A percentile compares a stretch with the other conserved stretches of the same genome.
Evolutionary conservation across 345 rosid species (phyloP).

Genomic region (Rhodamnia argentea): DNA sequence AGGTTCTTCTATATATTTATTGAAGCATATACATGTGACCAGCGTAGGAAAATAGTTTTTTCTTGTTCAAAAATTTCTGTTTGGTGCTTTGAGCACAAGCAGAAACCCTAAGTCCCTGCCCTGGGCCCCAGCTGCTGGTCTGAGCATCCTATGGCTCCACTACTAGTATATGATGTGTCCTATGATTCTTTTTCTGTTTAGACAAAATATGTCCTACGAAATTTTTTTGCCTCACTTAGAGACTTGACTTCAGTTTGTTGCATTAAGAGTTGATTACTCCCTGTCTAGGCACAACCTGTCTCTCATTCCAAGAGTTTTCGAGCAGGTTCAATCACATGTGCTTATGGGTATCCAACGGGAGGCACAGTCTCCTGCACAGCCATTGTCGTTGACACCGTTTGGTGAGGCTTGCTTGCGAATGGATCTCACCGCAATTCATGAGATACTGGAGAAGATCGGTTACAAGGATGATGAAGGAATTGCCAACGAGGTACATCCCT

Average conservation of each 20-base stretch:
- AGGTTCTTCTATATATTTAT: neutral
- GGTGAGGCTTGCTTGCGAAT: conserved; percentile 82
- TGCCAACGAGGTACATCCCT: conserved; percentile 63
- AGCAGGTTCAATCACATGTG: conserved; percentile 55
- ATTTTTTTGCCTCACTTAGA: neutral
- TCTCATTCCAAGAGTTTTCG: neutral
- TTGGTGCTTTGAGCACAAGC: neutral
- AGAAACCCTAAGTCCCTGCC: neutral
- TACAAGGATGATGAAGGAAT: conserved; percentile 94
- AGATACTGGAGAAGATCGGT: conserved; percentile 69
- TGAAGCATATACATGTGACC: neutral
- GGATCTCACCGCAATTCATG: conserved; percentile 88
- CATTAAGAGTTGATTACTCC: neutral
- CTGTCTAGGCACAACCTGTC: neutral
- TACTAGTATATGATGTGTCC: neutral
- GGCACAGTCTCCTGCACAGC: conserved; percentile 29
- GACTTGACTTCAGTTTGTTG: neutral
- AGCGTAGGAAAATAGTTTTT: neutral
- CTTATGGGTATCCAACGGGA: conserved; percentile 54
- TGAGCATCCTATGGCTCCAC: neutral
- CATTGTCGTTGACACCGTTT: conserved; percentile 48
- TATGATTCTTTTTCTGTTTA: neutral
- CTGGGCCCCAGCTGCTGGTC: neutral
- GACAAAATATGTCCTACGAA: neutral
- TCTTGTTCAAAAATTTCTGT: neutral